Percentiles rank a stretch among this genome's conserved stretches.
Evolutionary conservation across 306 rosid genomes (phyloP).

Genomic region (Vigna unguiculata): DNA sequence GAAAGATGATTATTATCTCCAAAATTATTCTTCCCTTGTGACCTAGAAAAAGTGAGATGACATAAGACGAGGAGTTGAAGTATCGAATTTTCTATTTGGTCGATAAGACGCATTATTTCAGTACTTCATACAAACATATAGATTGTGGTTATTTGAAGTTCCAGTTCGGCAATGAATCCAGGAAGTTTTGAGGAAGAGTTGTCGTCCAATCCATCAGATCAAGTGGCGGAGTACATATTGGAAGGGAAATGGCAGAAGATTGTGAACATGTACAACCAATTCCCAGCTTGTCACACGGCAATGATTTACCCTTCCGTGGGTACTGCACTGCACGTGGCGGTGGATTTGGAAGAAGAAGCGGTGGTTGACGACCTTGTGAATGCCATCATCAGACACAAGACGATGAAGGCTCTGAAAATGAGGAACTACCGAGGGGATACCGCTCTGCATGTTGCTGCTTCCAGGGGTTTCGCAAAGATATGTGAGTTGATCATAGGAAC

Average conservation of each 20-base stretch:
- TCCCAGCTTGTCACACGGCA: neutral
- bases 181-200: neutral
- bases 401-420: neutral
- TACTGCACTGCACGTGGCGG: conserved; percentile 39
- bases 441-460: conserved; percentile 41
- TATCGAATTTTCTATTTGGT: neutral
- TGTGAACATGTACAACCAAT: neutral
- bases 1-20: neutral
- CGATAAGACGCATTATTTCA: neutral
- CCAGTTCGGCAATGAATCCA: neutral
- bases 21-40: conserved; percentile 39
- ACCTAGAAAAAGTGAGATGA: conserved; percentile 12
- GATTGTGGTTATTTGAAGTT: neutral
- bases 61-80: conserved; percentile 14
- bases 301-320: neutral
- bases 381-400: neutral
- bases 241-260: conserved; percentile 38
- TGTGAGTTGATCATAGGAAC: conserved; percentile 32
- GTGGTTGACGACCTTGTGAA: neutral
- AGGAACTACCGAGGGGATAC: conserved; percentile 16
- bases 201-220: neutral
- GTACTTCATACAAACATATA: neutral
- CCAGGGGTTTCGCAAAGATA: conserved; percentile 15
- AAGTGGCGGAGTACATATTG: conserved; percentile 17
- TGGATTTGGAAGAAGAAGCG: conserved; percentile 9